phyloP scores from a whole-genome alignment of 768 basidiomycete genomes.

The Xerocomellus dryophilus region DNA sequence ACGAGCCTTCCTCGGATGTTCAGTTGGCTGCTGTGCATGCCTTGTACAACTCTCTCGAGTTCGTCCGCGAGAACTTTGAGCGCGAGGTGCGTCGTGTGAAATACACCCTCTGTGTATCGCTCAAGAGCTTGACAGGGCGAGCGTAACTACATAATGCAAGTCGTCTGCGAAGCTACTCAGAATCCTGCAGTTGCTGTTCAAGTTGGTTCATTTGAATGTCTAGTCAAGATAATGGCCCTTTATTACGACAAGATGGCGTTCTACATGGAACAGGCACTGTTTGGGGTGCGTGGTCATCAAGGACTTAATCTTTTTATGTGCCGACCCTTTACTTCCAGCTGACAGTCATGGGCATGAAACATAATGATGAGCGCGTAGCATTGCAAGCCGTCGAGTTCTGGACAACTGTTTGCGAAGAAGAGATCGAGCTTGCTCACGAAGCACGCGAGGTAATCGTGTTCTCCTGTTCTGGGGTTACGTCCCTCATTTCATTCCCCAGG shows the following conservation, averaged over 20 bases:
- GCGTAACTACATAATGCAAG: constrained; percentile 99
- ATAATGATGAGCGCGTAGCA: constrained; percentile 85
- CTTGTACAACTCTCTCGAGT: constrained; percentile 92
- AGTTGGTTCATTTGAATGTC: constrained; percentile 93
- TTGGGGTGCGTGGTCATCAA: constrained; percentile 65
- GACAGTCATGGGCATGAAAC: constrained; percentile 97
- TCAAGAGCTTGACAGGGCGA: constrained; percentile 65
- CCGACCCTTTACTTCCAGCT: constrained; percentile 48
- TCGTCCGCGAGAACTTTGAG: constrained; percentile 96
- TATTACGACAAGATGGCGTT: constrained; percentile 99
- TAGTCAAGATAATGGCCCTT: constrained; percentile 94
- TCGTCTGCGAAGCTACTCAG: constrained; percentile 97
- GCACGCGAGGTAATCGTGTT: constrained; percentile 71
- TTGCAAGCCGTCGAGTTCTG: constrained; percentile 98
- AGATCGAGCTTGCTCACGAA: constrained; percentile 88
- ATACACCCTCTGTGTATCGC: neutral
- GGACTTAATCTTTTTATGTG: constrained; percentile 2
- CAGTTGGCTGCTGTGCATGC: constrained; percentile 92
- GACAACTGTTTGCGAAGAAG: constrained; percentile 98
- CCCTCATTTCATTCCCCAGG: constrained; percentile 44
- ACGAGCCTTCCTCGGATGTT: constrained; percentile 87
- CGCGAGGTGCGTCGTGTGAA: constrained; percentile 67
- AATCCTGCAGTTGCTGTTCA: constrained; percentile 76
- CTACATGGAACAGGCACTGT: constrained; percentile 99
- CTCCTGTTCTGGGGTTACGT: neutral